Evolutionary conservation across 768 basidiomycete genomes (phyloP).

Genomic region (Gymnopilus junonius): DNA sequence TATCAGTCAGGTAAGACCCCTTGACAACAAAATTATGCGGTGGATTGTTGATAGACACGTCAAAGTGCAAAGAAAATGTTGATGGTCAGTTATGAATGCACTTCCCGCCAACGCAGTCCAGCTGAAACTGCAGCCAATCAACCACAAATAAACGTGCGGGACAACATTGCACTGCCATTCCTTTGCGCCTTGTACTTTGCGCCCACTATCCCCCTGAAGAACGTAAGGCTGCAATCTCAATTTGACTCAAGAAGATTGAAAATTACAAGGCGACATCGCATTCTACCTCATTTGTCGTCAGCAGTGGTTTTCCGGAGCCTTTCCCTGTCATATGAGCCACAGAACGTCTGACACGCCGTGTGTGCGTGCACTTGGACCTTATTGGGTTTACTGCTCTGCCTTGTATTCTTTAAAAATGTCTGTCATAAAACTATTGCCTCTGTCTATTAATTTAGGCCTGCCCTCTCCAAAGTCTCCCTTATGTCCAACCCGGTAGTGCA

Average conservation of each 20-base stretch:
- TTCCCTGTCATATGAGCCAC: not conserved
- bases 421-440: not conserved
- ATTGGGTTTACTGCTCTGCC: not conserved
- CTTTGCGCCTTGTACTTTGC: not conserved
- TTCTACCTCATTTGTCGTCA: not conserved
- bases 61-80: not conserved
- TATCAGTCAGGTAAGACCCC: not conserved
- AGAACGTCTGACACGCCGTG: not conserved
- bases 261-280: not conserved
- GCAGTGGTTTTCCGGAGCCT: not conserved
- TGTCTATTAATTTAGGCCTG: not conserved
- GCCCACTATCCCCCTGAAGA: not conserved
- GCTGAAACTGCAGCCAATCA: not conserved
- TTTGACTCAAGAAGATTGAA: not conserved
- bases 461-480: not conserved
- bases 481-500: not conserved
- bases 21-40: not conserved
- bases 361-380: not conserved
- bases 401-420: not conserved
- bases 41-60: not conserved
- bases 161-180: not conserved
- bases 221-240: not conserved
- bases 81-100: not conserved
- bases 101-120: not conserved
- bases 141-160: not conserved